Conservation (phyloP, 169 alveolate species). For the Plasmodium coatneyi region DNA sequence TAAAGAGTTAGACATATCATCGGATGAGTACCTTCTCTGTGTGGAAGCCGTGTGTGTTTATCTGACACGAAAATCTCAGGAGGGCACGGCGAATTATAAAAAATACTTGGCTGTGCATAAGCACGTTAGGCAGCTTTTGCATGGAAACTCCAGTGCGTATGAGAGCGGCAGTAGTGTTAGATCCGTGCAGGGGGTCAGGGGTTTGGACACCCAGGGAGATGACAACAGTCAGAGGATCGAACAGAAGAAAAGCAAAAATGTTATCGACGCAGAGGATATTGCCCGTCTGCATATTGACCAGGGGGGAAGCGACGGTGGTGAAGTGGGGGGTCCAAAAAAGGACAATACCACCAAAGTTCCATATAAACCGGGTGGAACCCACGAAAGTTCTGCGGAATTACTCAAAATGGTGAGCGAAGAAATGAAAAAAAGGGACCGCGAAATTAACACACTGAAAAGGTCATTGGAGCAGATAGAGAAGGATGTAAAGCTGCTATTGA, state of each 20-base stretch:
- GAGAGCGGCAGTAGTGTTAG: neutral
- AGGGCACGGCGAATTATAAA: neutral
- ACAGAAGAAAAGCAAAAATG: neutral
- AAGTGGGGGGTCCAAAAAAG: neutral
- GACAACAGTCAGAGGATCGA: neutral
- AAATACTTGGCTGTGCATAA: neutral
- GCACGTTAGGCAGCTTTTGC: neutral
- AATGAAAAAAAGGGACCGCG: slow-evolving; percentile 15
- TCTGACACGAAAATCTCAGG: neutral
- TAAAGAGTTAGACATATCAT: slow-evolving; percentile 9
- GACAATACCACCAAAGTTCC: neutral
- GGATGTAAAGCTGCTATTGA: slow-evolving; percentile 12
- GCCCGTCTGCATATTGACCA: neutral
- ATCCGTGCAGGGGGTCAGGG: neutral
- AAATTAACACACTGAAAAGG: neutral
- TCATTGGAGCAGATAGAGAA: neutral
- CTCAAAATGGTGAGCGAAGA: neutral
- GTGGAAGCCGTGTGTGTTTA: neutral
- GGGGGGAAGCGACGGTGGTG: neutral
- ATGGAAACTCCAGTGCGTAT: neutral
- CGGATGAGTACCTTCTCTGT: slow-evolving; percentile 25
- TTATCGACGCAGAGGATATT: neutral
- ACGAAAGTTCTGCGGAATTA: neutral
- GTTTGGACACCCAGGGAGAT: neutral
- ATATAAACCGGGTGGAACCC: neutral